A percentile compares a stretch with the other conserved stretches of the same genome.
Evolutionary conservation across 192 early-diverging fungal genomes (phyloP).

Genomic region (Cetraspora pellucida): DNA sequence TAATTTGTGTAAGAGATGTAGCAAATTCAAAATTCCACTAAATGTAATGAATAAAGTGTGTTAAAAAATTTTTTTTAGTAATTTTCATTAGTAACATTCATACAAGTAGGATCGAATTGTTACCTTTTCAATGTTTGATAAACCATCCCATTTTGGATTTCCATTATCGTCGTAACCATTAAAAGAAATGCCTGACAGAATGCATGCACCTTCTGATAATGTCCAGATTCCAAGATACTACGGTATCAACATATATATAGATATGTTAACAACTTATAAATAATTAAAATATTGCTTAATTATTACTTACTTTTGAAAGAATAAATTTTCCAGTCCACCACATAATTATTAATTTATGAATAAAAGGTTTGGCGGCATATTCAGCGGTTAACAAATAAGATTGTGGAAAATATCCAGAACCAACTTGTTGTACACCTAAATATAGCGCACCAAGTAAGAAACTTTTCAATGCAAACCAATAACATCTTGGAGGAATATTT

Average conservation of each 20-base stretch:
- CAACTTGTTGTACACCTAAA: conserved; percentile 48
- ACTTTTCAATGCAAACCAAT: conserved; percentile 43
- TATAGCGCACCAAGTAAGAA: conserved; percentile 47
- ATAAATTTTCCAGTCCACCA: conserved; percentile 55
- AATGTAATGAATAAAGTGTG: neutral
- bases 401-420: conserved; percentile 49
- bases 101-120: neutral
- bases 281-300: neutral
- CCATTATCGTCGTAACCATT: conserved; percentile 55
- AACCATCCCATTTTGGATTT: conserved; percentile 50
- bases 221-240: conserved; percentile 68
- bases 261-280: neutral
- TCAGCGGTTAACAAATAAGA: conserved; percentile 48
- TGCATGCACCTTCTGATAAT: conserved; percentile 59
- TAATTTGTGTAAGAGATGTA: conserved; percentile 54
- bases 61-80: neutral
- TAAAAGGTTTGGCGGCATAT: conserved; percentile 40
- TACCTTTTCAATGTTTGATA: conserved; percentile 53
- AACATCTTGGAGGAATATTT: conserved; percentile 42
- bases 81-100: neutral
- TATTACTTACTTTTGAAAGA: conserved; percentile 50
- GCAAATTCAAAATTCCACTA: conserved; percentile 51
- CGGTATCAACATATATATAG: neutral
- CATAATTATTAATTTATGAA: conserved; percentile 45
- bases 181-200: conserved; percentile 59